Base-by-base conservation (phyloP, 139 green algal species). In the Tetraselmis chui region DNA sequence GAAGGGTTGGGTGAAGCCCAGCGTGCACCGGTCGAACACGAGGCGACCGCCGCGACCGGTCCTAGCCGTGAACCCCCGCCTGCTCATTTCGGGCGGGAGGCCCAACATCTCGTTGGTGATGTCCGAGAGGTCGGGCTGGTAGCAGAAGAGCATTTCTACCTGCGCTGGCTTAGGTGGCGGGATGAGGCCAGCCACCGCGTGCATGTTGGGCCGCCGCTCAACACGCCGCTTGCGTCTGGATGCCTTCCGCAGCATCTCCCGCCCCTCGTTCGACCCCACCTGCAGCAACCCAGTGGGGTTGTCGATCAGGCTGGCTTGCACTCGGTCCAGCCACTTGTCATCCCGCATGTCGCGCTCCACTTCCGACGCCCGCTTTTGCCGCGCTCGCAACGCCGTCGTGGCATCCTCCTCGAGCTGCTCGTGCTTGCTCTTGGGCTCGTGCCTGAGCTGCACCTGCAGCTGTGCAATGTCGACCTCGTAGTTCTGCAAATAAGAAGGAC, bases 401-500 rank as follows among this genome's bases (percentile, higher is more conserved):
- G 87, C 92, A 59, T 91, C 85, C 1, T 76, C 28, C 59, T 88
- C 88, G 45, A 89, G 82, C 29, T 80, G 32, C 26, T 92, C 89
- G 30, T 86, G 77, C 31, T 32, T 28, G 1, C 32, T 26, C 18
- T 84, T 78, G 0, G 83, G 83, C 30, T 94, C 88, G 82, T 93
- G 88, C 32, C 84, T 86, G 29, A 83, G 83, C 76, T 87, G 87
- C 28, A 95, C 87, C 83, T 91, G 88, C 32, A 92, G 85, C 82
- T 90, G 87, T 86, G 93, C 89, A 59, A 85, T 77, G 82, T 93
- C 91, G 0, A 87, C 85, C 80, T 92, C 86, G 1, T 85, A 83
- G 77, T 90, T 92, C 85, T 91, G 89, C 81, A 84, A 31, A 28
- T 5, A 67, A 67, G 45, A 67, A n/a, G n/a, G n/a, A n/a, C n/a